Conservation (phyloP, 257 asterid species). For the Linaria vulgaris region DNA sequence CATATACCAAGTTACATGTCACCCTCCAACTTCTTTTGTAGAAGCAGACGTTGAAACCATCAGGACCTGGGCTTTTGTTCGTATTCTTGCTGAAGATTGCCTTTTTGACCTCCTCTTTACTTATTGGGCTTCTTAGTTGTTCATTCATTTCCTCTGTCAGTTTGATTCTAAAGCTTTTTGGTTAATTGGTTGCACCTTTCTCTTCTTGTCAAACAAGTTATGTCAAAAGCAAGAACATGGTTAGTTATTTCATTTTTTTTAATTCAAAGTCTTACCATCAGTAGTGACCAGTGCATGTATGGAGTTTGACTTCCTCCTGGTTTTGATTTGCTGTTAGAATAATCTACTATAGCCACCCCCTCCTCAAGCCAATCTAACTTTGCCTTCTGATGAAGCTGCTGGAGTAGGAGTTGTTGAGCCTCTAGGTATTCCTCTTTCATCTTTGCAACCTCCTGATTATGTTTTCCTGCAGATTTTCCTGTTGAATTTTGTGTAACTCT, state of each 20-base stretch:
- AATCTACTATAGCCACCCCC: not conserved
- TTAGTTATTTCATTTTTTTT: not conserved
- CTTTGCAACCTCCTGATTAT: not conserved
- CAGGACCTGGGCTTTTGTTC: not conserved
- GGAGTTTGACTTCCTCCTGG: not conserved
- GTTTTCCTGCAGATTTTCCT: not conserved
- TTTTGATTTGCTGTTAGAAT: not conserved
- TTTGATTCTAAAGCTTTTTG: not conserved
- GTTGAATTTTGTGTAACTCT: not conserved
- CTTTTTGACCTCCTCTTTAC: not conserved
- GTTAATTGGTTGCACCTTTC: not conserved
- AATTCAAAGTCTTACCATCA: not conserved
- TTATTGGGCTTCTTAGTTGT: not conserved
- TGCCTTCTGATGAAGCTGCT: not conserved
- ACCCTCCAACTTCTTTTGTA: not conserved
- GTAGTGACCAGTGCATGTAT: not conserved
- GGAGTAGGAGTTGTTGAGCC: not conserved
- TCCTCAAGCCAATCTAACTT: no score
- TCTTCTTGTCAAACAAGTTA: not conserved
- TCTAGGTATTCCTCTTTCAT: not conserved
- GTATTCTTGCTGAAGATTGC: not conserved
- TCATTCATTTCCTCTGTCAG: not conserved
- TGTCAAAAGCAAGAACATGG: not conserved
- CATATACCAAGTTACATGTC: not conserved
- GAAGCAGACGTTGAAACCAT: not conserved